A percentile compares a stretch with the other conserved stretches of the same genome.
These are phyloP conservation scores for Fragilaria radians DNA, from an alignment of 108 stramenopile species.

Conservation along the genomic window DNA sequence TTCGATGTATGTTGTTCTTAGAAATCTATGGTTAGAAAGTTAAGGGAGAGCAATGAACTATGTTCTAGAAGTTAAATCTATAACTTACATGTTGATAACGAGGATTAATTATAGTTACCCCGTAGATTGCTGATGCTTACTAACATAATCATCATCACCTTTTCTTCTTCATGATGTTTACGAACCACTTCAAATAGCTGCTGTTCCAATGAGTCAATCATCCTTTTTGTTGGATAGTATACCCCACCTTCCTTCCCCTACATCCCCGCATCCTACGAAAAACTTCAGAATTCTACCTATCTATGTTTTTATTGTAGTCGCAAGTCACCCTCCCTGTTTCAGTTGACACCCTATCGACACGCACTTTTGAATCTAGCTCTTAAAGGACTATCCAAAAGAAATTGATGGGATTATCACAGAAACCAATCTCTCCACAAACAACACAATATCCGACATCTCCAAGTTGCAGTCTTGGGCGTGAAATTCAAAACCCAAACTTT, in stretches of 20 bases:
- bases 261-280: neutral
- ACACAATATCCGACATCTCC: constrained; percentile 18
- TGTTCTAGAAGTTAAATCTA: no score
- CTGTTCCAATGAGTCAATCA: neutral
- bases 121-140: no score
- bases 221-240: neutral
- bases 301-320: constrained; percentile 20
- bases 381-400: neutral
- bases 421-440: neutral
- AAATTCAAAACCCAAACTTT: constrained; percentile 1
- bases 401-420: neutral
- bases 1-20: no score
- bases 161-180: neutral
- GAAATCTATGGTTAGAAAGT: no score
- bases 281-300: neutral
- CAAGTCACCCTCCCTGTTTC: constrained; percentile 9
- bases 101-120: no score
- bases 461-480: no score
- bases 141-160: no score
- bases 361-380: neutral
- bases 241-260: neutral
- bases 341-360: constrained; percentile 30
- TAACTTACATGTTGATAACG: no score
- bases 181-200: constrained; percentile 1
- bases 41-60: no score